Evolutionary conservation across 768 basidiomycete species (phyloP).

Genomic region (Russula griseocarnosa): DNA sequence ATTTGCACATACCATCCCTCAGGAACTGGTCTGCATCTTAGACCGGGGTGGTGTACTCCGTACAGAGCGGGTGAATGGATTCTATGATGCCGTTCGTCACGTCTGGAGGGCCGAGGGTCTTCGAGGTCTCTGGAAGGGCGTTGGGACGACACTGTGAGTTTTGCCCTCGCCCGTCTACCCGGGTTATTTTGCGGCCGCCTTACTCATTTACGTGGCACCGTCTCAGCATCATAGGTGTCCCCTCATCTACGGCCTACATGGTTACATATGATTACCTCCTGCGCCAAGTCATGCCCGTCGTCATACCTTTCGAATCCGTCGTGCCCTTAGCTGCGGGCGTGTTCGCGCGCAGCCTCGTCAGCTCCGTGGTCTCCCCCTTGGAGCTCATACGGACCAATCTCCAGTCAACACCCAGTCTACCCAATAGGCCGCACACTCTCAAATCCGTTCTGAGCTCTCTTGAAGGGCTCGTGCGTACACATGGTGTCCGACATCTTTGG

Average conservation of each 20-base stretch:
- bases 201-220: slow-evolving; percentile 25
- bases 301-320: slow-evolving; percentile 52
- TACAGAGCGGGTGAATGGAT: slow-evolving; percentile 75
- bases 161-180: neutral
- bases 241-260: slow-evolving; percentile 91
- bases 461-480: slow-evolving; percentile 50
- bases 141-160: slow-evolving; percentile 80
- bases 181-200: neutral
- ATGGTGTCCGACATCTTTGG: slow-evolving; percentile 77
- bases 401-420: slow-evolving; percentile 76
- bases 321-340: slow-evolving; percentile 80
- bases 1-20: slow-evolving; percentile 50
- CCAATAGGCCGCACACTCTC: slow-evolving; percentile 69
- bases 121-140: slow-evolving; percentile 92
- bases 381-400: slow-evolving; percentile 93
- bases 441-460: slow-evolving; percentile 67
- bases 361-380: slow-evolving; percentile 77
- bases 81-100: slow-evolving; percentile 76
- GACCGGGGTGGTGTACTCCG: slow-evolving; percentile 68
- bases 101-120: slow-evolving; percentile 80
- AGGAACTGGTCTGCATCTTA: slow-evolving; percentile 76
- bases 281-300: slow-evolving; percentile 54
- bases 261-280: slow-evolving; percentile 89
- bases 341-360: slow-evolving; percentile 72
- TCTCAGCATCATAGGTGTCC: slow-evolving; percentile 82